Base-by-base conservation (phyloP, 2,329 filamentous ascomycete species). In the Ceratocystis eucalypticola region DNA sequence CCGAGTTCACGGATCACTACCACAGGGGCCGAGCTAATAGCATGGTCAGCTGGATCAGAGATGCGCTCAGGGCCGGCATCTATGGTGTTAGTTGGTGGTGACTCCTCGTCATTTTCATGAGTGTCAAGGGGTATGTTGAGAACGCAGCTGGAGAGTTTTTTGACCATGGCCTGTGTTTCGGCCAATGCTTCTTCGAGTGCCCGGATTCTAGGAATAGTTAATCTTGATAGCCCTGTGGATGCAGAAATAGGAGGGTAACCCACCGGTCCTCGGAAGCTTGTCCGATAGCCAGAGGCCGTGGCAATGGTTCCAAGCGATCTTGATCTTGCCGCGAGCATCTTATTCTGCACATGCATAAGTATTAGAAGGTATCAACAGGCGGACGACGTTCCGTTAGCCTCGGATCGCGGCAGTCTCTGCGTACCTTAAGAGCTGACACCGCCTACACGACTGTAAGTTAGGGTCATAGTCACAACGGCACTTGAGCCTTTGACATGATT, bases 321-420 rank as follows among this genome's bases (percentile, higher is more conserved):
- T 68, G 66, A 37, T 68, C 66, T 41, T 68, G 66, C 20, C 66
- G 63, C 22, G 66, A 68, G 25, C 66, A 68, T 3, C 66, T 63
- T 17, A 68, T 68, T 68, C 66, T 68, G 33, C 4, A 22, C 6
- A 7, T 4, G 22, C 25, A 17, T 8, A 45, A 28, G 22, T 20
- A 30, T 63, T 63, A 59, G 63, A 37, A 37, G 33, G 8, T 37
- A 37, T 37, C 41, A 45, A 33, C 37, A 50, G 10, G 63, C 8
- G 22, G 28, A n/a, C 30, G 8, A 30, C 1, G 30, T 37, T 15
- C 10, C 2, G 8, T 20, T 17, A 22, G 50, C n/a, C 48, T 7
- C 17, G n/a, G 8, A 48, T n/a, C 10, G 45, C 62, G 33, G 33
- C 10, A 28, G 46, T 22, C 25, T 5, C 50, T 37, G 22, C 44